Conservation (phyloP, 495 filamentous ascomycete species). For the Neurospora sp. region DNA sequence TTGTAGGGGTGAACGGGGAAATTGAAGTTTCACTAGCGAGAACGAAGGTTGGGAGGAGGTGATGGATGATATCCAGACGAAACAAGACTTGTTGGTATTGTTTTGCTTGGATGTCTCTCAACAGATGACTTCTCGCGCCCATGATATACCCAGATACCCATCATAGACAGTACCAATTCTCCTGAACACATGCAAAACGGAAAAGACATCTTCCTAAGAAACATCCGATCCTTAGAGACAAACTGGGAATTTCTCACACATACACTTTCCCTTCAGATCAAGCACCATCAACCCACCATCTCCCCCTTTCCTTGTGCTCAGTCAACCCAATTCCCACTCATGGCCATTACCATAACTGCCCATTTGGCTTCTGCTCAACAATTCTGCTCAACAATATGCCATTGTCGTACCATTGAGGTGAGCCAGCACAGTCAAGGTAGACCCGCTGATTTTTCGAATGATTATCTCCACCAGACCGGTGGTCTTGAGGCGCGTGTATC, state of each 20-base stretch:
- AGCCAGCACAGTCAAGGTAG: background rate
- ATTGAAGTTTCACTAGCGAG: background rate
- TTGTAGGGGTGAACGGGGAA: conserved; percentile 21
- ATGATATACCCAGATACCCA: background rate
- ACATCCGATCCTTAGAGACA: background rate
- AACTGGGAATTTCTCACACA: background rate
- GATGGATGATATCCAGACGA: background rate
- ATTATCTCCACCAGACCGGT: background rate
- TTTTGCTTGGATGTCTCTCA: background rate
- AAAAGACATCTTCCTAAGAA: background rate
- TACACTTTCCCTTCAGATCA: background rate
- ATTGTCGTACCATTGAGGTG: background rate
- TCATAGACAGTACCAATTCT: background rate
- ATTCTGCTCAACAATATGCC: background rate
- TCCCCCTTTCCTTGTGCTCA: background rate
- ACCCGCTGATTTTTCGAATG: background rate
- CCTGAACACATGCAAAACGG: background rate
- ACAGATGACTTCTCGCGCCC: background rate
- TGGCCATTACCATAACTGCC: background rate
- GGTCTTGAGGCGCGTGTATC: background rate
- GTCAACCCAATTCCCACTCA: background rate
- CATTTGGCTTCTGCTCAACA: background rate
- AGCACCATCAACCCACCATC: background rate
- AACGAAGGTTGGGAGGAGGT: background rate
- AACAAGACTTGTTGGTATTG: background rate